Conservation (phyloP, 169 alveolate species). For the Babesia bovis region DNA sequence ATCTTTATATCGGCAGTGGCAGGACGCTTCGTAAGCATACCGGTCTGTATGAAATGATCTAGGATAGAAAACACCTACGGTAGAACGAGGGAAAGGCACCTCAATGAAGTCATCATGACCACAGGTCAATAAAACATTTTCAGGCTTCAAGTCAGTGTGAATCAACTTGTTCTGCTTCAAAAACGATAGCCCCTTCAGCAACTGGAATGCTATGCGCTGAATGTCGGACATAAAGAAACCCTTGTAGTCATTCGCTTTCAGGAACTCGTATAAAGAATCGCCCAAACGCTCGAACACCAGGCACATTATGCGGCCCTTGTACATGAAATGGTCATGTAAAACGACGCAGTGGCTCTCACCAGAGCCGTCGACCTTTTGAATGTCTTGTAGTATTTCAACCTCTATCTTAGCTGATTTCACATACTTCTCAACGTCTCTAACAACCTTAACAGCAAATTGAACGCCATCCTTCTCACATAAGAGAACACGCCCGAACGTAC, state of each 20-base stretch:
- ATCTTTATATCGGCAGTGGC: slow-evolving; percentile 86
- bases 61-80: slow-evolving; percentile 22
- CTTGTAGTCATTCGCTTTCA: slow-evolving; percentile 89
- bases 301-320: slow-evolving; percentile 86
- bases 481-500: slow-evolving; percentile 97
- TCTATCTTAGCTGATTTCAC: slow-evolving; percentile 96
- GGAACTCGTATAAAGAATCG: slow-evolving; percentile 91
- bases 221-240: slow-evolving; percentile 91
- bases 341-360: slow-evolving; percentile 87
- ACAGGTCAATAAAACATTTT: slow-evolving; percentile 89
- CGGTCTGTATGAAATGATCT: slow-evolving; percentile 24
- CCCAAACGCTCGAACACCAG: slow-evolving; percentile 96
- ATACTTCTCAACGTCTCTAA: slow-evolving; percentile 91
- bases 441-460: slow-evolving; percentile 90
- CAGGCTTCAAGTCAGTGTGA: slow-evolving; percentile 99
- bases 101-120: slow-evolving; percentile 68
- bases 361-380: slow-evolving; percentile 82
- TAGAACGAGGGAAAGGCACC: slow-evolving; percentile 73
- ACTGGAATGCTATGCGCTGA: slow-evolving; percentile 88
- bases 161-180: slow-evolving; percentile 88
- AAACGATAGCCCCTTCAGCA: slow-evolving; percentile 89
- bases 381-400: slow-evolving; percentile 88
- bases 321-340: slow-evolving; percentile 86
- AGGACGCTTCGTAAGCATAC: slow-evolving; percentile 78
- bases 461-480: slow-evolving; percentile 83